Base-by-base conservation (phyloP, 208 protist species). In the Trypanosomatidae sp. region DNA sequence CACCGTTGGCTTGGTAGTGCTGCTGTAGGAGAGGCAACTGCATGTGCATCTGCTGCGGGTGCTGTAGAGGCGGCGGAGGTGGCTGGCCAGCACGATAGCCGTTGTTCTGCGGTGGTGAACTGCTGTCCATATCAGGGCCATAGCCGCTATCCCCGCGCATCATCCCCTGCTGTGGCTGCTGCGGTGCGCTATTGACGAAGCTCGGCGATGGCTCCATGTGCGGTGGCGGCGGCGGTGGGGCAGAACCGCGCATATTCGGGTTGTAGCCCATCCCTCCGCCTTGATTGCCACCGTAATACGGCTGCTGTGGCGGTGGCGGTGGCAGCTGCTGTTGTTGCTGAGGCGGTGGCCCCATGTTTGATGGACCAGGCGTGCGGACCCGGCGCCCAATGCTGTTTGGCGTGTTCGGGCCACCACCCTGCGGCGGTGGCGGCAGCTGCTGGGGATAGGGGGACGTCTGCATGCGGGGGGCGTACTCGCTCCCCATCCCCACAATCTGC, bases 191-290 rank as follows among this genome's bases (percentile, higher is more conserved):
- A 46, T 72, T 72, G 12, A 62, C 59, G 66, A 80, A 78, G 77
- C 77, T 77, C 43, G 86, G 53, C 39, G 80, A 80, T 69, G 80
- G 71, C 71, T 85, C 80, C 72, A 85, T 81, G 71, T 85, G 80
- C 53, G 52, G 47, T 44, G 67, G 80, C 66, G 80, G 76, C 56
- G 75, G 74, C 46, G 76, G 70, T 15, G 78, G 74, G 33, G 73
- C 78, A 41, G 76, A 80, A 13, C 76, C 69, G 25, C 76, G 76
- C 70, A 80, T 71, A 67, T 75, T 75, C 4, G 55, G 65, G 43
- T 62, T 75, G 70, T 80, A 80, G 49, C 70, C 65, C 65, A 70
- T 62, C 41, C 69, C 69, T 30, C 53, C 68, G 22, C 78, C 78
- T 47, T 82, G 77, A 67, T 74, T 77, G 41, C 72, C 74, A 46